Percentiles rank a stretch among this genome's conserved stretches.
These are phyloP conservation scores for Mycena belliarum DNA, from an alignment of 768 basidiomycete species.

Conservation along the genomic window DNA sequence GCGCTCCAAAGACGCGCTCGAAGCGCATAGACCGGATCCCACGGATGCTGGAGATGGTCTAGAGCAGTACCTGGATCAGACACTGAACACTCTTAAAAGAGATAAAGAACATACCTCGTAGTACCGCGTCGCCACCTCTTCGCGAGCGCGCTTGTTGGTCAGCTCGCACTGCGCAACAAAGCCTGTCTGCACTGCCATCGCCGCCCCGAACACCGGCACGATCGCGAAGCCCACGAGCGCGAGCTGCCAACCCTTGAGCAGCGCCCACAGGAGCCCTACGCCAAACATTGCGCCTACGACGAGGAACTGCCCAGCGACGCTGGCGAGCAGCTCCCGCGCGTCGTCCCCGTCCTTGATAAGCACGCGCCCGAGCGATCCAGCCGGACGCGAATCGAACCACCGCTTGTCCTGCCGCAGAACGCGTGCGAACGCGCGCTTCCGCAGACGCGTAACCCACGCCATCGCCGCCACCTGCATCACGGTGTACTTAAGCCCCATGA, in stretches of 20 bases:
- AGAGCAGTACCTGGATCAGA: background rate
- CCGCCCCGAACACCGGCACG: constrained; percentile 76
- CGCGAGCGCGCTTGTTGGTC: constrained; percentile 81
- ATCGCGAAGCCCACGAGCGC: constrained; percentile 89
- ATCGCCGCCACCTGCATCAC: constrained; percentile 76
- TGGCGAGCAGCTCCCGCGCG: constrained; percentile 72
- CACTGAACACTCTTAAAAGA: constrained; percentile 4
- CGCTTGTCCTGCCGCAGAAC: constrained; percentile 80
- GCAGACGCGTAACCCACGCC: constrained; percentile 71
- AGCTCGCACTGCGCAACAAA: constrained; percentile 72
- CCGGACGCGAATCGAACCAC: constrained; percentile 81
- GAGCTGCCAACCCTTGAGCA: constrained; percentile 87
- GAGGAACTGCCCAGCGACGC: constrained; percentile 67
- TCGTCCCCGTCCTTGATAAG: constrained; percentile 92
- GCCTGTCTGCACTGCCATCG: constrained; percentile 75
- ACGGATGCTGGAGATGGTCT: constrained; percentile 82
- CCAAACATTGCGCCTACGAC: constrained; percentile 81
- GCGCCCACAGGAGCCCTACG: constrained; percentile 87
- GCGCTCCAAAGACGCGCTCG: constrained; percentile 63
- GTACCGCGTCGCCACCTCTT: constrained; percentile 82
- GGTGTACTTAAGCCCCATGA: constrained; percentile 77
- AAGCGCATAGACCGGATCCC: constrained; percentile 89
- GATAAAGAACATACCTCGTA: constrained; percentile 63
- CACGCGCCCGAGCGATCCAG: constrained; percentile 62
- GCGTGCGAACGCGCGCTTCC: constrained; percentile 53